A percentile compares a stretch with the other conserved stretches of the same genome.
Conservation (phyloP, 345 rosid genomes). For the Dipteronia sinensis region DNA sequence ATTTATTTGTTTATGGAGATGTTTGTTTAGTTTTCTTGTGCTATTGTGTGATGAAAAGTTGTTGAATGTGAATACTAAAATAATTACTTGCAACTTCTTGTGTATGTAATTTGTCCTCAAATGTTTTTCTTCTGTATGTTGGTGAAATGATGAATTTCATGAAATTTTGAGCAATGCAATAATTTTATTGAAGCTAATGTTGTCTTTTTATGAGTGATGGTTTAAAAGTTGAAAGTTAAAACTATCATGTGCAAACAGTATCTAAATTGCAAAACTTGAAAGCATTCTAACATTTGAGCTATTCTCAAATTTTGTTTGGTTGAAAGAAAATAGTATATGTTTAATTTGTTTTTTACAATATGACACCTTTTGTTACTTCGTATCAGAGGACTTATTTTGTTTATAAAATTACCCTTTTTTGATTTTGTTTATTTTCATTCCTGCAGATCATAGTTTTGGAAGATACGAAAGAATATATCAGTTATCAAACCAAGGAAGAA, state of each 20-base stretch:
- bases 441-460: constrained; percentile 84
- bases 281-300: not conserved
- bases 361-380: not conserved
- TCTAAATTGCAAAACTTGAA: not conserved
- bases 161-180: not conserved
- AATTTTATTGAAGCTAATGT: not conserved
- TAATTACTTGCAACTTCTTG: not conserved
- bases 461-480: constrained; percentile 79
- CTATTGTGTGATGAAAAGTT: not conserved
- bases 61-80: not conserved
- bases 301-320: not conserved
- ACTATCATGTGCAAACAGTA: not conserved
- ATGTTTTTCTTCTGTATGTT: not conserved
- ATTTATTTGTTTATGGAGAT: not conserved
- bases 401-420: not conserved
- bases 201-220: not conserved
- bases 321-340: not conserved
- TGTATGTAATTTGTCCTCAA: not conserved
- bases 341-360: not conserved
- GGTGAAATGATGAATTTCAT: not conserved
- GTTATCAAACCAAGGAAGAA: constrained; percentile 81
- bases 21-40: not conserved
- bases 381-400: not conserved
- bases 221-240: too few species aligned
- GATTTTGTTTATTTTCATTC: not conserved